Percentiles rank a stretch among this genome's conserved stretches.
phyloP scores from a whole-genome alignment of 169 alveolate genomes.

The Theileria luwenshuni region DNA sequence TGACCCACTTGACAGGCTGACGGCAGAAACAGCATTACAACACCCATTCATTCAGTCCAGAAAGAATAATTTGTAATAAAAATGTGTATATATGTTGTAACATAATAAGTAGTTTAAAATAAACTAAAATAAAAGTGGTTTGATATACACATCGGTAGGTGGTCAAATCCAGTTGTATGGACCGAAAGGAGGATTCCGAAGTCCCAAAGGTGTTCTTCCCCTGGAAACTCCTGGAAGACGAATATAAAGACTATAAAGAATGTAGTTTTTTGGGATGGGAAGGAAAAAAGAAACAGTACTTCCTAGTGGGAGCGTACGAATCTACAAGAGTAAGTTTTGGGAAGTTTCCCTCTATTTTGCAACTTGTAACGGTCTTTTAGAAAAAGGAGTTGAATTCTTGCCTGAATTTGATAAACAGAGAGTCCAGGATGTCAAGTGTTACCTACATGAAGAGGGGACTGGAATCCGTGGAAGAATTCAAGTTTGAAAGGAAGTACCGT shows the following conservation, averaged over 20 bases:
- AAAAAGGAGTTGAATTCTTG: background rate
- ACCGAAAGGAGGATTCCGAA: background rate
- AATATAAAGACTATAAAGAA: constrained; percentile 1
- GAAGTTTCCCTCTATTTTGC: too few species aligned
- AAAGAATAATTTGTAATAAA: background rate
- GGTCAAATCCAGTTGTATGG: background rate
- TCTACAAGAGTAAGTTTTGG: constrained; percentile 8
- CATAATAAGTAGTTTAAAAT: background rate
- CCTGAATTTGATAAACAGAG: constrained; percentile 9
- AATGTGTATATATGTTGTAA: background rate
- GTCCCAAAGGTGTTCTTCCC: background rate
- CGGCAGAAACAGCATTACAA: constrained; percentile 86
- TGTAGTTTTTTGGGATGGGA: constrained; percentile 15
- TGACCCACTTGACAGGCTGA: constrained; percentile 86
- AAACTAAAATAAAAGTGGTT: too few species aligned
- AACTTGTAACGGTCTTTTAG: too few species aligned
- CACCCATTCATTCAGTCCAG: constrained; percentile 87
- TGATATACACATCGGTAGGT: background rate
- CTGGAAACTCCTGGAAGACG: background rate
- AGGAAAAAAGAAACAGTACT: background rate
- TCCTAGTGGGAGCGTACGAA: constrained; percentile 9
- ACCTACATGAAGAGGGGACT: constrained; percentile 17
- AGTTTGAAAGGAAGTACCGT: background rate
- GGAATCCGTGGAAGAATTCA: background rate
- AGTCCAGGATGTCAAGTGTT: background rate